Percentiles rank a stretch among this genome's conserved stretches.
Conservation (phyloP, 192 early-diverging fungal genomes). For the Obelidium mucronatum region DNA sequence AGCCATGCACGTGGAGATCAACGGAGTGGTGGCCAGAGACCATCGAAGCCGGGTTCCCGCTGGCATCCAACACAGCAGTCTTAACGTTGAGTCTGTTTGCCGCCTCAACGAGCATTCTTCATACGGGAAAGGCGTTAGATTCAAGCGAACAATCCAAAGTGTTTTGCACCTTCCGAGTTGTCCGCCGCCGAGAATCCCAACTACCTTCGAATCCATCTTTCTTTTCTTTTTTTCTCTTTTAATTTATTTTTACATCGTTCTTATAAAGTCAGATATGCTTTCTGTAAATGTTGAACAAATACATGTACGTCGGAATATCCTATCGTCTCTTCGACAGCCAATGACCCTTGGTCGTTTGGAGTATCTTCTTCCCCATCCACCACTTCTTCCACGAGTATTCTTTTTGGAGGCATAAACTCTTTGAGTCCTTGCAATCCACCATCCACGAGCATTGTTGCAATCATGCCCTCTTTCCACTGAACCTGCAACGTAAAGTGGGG, state of each 20-base stretch:
- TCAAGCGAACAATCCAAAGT: neutral
- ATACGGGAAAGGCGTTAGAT: neutral
- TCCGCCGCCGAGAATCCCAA: slow-evolving; percentile 82
- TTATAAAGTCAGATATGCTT: neutral
- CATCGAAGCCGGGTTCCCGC: slow-evolving; percentile 80
- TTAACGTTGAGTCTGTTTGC: slow-evolving; percentile 89
- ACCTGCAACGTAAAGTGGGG: neutral
- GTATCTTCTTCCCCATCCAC: neutral
- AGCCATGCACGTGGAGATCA: slow-evolving; percentile 77
- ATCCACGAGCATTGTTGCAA: slow-evolving; percentile 26
- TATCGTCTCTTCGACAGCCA: neutral
- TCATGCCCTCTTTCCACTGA: slow-evolving; percentile 31
- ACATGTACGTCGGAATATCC: neutral
- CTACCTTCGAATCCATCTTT: slow-evolving; percentile 36
- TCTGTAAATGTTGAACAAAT: neutral
- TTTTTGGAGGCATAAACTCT: neutral
- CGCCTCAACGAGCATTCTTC: slow-evolving; percentile 92
- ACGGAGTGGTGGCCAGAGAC: slow-evolving; percentile 69
- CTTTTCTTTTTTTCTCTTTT: too few relatives aligned
- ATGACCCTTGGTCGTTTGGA: neutral
- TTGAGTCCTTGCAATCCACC: slow-evolving; percentile 11
- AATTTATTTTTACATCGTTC: too few relatives aligned
- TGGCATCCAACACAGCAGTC: slow-evolving; percentile 85
- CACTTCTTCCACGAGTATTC: neutral
- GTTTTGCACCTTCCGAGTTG: slow-evolving; percentile 87